A percentile compares a stretch with the other conserved stretches of the same genome.
These are phyloP conservation scores for Vinca major DNA, from an alignment of 305 asterid species.

Conservation along the genomic window DNA sequence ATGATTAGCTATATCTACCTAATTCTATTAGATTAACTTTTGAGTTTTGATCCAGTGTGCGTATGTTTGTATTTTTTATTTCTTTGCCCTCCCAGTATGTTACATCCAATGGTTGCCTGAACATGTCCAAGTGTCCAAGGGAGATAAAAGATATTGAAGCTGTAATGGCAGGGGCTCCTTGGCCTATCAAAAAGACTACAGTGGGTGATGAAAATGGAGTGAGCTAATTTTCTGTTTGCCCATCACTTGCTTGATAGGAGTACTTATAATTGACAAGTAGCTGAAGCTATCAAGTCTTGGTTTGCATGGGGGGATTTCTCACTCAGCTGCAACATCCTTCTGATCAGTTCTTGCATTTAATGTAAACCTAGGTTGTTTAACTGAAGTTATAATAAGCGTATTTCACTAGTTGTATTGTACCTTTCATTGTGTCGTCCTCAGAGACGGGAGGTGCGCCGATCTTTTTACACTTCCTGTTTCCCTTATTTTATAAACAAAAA, in stretches of 20 bases:
- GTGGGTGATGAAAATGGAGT: constrained; percentile 20
- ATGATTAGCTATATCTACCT: background rate
- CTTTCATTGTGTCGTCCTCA: background rate
- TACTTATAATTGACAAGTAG: background rate
- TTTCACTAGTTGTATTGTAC: background rate
- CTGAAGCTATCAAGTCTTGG: background rate
- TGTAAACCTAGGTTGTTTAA: background rate
- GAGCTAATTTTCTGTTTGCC: constrained; percentile 6
- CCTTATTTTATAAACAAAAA: too few relatives aligned
- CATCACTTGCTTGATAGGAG: background rate
- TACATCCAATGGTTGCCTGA: constrained; percentile 57
- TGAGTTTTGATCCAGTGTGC: background rate
- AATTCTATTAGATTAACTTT: background rate
- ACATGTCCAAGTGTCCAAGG: constrained; percentile 83
- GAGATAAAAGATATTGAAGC: constrained; percentile 77
- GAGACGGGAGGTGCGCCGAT: background rate
- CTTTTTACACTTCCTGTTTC: too few relatives aligned
- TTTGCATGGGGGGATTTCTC: background rate
- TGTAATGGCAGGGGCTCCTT: constrained; percentile 84
- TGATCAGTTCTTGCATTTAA: background rate
- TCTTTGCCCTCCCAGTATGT: constrained; percentile 41
- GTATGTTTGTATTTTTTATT: constrained; percentile 9
- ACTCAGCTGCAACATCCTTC: background rate
- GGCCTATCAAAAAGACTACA: constrained; percentile 44
- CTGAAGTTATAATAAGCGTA: background rate